Percentiles rank a stretch among this genome's conserved stretches.
Evolutionary conservation across 1,284 basidiomycete species (phyloP).

Genomic region (Athelia psychrophila): DNA sequence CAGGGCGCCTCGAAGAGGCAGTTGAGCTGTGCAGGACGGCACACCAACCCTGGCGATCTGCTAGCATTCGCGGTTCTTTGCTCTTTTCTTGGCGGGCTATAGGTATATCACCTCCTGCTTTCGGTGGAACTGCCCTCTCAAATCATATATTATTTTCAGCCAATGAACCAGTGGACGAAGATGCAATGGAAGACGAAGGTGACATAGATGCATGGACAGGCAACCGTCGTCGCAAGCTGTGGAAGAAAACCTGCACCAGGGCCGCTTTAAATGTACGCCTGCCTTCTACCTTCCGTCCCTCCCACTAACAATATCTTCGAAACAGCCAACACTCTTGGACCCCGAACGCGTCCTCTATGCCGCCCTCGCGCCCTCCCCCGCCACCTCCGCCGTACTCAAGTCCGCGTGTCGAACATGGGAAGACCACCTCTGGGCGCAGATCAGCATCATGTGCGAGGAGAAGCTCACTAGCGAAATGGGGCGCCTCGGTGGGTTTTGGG

Average conservation of each 20-base stretch:
- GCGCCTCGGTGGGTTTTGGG: conserved; percentile 63
- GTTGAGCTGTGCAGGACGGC: conserved; percentile 81
- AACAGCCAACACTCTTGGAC: conserved; percentile 63
- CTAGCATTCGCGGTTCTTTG: conserved; percentile 76
- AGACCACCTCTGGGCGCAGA: conserved; percentile 92
- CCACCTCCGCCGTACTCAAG: conserved; percentile 75
- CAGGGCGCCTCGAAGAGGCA: conserved; percentile 82
- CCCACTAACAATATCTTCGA: not conserved
- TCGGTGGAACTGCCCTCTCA: not conserved
- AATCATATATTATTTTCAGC: no score
- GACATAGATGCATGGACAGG: conserved; percentile 58
- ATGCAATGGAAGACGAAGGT: conserved; percentile 46
- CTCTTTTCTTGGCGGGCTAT: conserved; percentile 75
- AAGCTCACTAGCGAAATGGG: conserved; percentile 63
- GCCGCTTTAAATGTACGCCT: conserved; percentile 72
- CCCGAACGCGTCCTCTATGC: conserved; percentile 87
- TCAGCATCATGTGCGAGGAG: conserved; percentile 84
- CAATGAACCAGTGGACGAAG: conserved; percentile 48
- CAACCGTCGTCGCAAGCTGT: conserved; percentile 72
- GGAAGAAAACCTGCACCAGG: conserved; percentile 82
- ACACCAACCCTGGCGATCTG: conserved; percentile 90
- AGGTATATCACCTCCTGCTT: conserved; percentile 34
- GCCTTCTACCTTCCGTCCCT: not conserved
- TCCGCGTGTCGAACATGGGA: conserved; percentile 89
- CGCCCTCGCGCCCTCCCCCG: conserved; percentile 75